Evolutionary conservation across 352 stramenopile genomes (phyloP).

Genomic region (Pythium folliculosum): DNA sequence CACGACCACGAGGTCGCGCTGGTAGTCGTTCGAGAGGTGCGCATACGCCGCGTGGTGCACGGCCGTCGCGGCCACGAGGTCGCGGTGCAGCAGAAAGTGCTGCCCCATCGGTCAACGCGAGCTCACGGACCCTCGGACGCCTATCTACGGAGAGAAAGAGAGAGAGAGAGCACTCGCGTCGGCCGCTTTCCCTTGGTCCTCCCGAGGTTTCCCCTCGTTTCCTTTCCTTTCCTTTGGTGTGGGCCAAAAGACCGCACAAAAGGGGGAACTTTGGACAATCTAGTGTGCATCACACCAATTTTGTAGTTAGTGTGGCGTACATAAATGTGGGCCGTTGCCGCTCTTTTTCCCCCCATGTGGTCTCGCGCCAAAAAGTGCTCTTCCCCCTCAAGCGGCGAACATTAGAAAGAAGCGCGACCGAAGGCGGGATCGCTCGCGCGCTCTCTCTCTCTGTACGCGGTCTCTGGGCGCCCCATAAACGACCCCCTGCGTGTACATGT

Average conservation of each 20-base stretch:
- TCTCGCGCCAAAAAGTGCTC: constrained; percentile 32
- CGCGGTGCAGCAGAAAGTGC: constrained; percentile 84
- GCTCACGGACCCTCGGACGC: background rate
- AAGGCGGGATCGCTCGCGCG: background rate
- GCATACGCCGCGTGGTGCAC: constrained; percentile 74
- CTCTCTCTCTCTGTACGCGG: background rate
- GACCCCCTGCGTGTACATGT: constrained; percentile 5
- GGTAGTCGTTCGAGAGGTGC: constrained; percentile 64
- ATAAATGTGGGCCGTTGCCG: constrained; percentile 9
- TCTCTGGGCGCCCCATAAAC: too few species aligned
- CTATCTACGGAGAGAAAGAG: constrained; percentile 7
- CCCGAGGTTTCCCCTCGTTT: background rate
- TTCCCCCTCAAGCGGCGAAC: constrained; percentile 3
- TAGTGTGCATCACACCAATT: constrained; percentile 19
- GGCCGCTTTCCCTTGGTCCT: too few species aligned
- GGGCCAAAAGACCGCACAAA: background rate
- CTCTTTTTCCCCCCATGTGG: constrained; percentile 23
- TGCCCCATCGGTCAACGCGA: constrained; percentile 51
- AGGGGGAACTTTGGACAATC: background rate
- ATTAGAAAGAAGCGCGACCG: background rate
- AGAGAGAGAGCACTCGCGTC: background rate
- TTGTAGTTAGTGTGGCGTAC: constrained; percentile 14
- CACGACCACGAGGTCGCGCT: constrained; percentile 72
- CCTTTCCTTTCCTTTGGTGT: background rate
- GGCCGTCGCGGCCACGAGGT: constrained; percentile 76